A percentile compares a stretch with the other conserved stretches of the same genome.
Conservation (phyloP, 2,329 filamentous ascomycete species). For the Paecilomyces niveus region DNA sequence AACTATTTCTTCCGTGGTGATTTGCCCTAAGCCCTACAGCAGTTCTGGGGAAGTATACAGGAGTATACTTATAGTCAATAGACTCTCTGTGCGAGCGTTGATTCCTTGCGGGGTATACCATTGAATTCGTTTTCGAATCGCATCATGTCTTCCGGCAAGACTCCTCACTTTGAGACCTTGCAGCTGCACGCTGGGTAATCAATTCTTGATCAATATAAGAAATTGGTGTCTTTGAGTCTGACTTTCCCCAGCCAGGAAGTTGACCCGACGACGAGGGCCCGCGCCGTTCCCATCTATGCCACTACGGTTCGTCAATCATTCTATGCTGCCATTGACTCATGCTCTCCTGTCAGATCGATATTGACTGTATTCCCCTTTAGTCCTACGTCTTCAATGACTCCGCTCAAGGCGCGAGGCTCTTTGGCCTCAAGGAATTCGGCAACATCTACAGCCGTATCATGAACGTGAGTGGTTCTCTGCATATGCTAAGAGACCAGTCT, state of each 20-base stretch:
- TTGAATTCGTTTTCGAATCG: background rate
- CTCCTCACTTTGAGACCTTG: conserved; percentile 67
- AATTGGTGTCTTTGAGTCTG: conserved; percentile 4
- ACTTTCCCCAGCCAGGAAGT: conserved; percentile 59
- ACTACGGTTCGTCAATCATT: conserved; percentile 54
- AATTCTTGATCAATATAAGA: background rate
- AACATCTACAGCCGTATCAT: conserved; percentile 97
- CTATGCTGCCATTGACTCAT: background rate
- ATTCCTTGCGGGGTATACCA: background rate
- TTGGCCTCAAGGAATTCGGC: conserved; percentile 92
- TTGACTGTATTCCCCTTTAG: conserved; percentile 35
- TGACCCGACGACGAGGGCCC: conserved; percentile 73
- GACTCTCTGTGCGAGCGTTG: background rate
- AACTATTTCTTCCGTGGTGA: background rate
- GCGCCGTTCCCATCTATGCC: conserved; percentile 93
- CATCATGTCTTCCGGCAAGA: conserved; percentile 28
- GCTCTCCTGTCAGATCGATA: background rate
- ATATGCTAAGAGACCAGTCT: background rate
- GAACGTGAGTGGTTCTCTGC: conserved; percentile 56
- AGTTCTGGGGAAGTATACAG: background rate
- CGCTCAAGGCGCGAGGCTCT: conserved; percentile 87
- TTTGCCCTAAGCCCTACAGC: background rate
- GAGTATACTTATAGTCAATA: background rate
- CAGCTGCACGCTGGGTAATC: conserved; percentile 75
- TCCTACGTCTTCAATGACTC: conserved; percentile 94